Percentiles rank a stretch among this genome's conserved stretches.
Conservation (phyloP, 148 eudicot species). For the Heliosperma pusillum region DNA sequence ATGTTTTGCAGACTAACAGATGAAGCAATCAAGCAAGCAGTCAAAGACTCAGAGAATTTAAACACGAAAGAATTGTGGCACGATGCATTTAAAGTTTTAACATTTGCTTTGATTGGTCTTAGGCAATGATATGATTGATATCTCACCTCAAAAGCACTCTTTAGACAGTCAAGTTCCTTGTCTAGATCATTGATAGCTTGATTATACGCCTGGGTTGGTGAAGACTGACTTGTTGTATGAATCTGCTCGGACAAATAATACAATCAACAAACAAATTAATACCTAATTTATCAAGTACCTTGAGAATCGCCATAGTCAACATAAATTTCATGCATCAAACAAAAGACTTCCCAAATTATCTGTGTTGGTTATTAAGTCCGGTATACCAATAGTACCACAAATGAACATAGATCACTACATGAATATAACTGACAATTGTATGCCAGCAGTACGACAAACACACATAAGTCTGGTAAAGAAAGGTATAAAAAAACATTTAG, state of each 20-base stretch:
- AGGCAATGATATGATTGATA: constrained; percentile 37
- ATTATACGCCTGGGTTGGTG: constrained; percentile 91
- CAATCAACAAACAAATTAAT: neutral
- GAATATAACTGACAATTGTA: too few species aligned
- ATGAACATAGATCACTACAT: too few species aligned
- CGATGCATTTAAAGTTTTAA: neutral
- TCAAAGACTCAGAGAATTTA: neutral
- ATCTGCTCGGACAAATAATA: constrained; percentile 42
- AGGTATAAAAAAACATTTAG: too few species aligned
- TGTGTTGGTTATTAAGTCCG: neutral
- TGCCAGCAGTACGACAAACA: too few species aligned
- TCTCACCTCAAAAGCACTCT: constrained; percentile 79
- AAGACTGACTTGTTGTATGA: constrained; percentile 89
- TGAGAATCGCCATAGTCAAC: constrained; percentile 19
- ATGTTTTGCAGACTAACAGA: too few species aligned
- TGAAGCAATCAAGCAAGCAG: too few species aligned
- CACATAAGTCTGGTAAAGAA: too few species aligned
- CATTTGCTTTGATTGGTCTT: too few species aligned
- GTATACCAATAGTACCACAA: too few species aligned
- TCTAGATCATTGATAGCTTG: constrained; percentile 92
- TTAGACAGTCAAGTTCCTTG: constrained; percentile 83
- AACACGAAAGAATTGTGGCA: neutral
- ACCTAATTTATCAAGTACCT: neutral
- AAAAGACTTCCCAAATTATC: neutral
- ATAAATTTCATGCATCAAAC: constrained; percentile 48